Conservation (phyloP, 163 green algal genomes). For the Scenedesmus sp. region DNA sequence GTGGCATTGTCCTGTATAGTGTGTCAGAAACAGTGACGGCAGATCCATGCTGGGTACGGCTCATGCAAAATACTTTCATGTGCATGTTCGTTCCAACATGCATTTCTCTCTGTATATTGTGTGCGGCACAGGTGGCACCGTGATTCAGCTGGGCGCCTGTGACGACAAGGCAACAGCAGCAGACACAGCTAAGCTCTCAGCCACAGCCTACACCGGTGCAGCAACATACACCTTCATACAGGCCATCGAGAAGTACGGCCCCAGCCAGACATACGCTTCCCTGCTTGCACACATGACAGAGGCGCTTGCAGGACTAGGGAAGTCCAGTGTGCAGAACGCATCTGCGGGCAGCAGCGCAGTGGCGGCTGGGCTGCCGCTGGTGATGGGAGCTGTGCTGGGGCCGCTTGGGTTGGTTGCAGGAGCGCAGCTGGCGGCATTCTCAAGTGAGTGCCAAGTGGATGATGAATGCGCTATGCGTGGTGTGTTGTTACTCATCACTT, state of each 20-base stretch:
- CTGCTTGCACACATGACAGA: constrained; percentile 51
- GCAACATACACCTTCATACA: constrained; percentile 69
- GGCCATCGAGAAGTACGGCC: constrained; percentile 53
- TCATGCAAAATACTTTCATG: not conserved
- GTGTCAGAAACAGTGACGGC: not conserved
- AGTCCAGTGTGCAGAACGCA: not conserved
- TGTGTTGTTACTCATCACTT: too few species aligned
- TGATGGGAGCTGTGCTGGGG: not conserved
- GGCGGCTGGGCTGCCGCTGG: not conserved
- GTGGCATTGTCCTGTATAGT: not conserved
- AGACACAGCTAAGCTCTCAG: constrained; percentile 55
- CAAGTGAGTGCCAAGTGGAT: not conserved
- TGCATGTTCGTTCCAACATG: not conserved
- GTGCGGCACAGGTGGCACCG: constrained; percentile 27
- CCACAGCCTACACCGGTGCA: constrained; percentile 53
- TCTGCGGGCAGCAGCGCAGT: not conserved
- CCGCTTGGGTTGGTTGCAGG: constrained; percentile 31
- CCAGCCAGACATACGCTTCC: constrained; percentile 40
- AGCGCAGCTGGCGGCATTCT: not conserved
- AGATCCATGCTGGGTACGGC: not conserved
- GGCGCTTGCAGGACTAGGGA: constrained; percentile 28
- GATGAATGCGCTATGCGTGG: not conserved
- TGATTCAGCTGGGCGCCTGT: constrained; percentile 53
- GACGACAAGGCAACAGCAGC: constrained; percentile 57
- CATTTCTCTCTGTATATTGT: too few species aligned